Evolutionary conservation across 768 basidiomycete genomes (phyloP).

Genomic region (Pulveroboletus frians): DNA sequence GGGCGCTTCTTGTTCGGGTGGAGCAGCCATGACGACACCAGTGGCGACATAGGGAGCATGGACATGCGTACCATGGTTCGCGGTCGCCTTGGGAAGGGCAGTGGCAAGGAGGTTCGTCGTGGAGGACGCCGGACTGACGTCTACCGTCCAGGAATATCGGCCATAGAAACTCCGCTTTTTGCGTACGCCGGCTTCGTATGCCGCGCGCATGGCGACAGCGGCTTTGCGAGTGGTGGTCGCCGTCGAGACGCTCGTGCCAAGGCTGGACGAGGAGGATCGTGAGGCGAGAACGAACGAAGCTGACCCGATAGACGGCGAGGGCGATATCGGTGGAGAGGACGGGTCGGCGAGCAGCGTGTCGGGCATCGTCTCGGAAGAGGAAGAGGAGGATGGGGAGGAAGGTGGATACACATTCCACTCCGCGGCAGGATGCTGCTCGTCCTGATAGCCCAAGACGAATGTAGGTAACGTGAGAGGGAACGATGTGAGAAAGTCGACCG

Average conservation of each 20-base stretch:
- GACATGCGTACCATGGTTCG: slow-evolving; percentile 2
- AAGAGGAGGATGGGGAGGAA: slow-evolving; percentile 28
- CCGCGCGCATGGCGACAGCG: slow-evolving; percentile 27
- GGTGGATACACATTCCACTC: slow-evolving; percentile 28
- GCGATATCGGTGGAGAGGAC: slow-evolving; percentile 26
- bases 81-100: slow-evolving; percentile 19
- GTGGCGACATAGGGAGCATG: slow-evolving; percentile 6
- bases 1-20: not conserved
- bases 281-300: slow-evolving; percentile 23
- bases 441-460: slow-evolving; percentile 28
- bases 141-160: slow-evolving; percentile 27
- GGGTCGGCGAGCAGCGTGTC: slow-evolving; percentile 20
- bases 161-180: slow-evolving; percentile 31
- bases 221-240: slow-evolving; percentile 17
- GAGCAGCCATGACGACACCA: slow-evolving; percentile 5
- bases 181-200: slow-evolving; percentile 29
- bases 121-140: slow-evolving; percentile 23
- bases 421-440: slow-evolving; percentile 18
- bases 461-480: slow-evolving; percentile 55
- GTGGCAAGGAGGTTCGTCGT: slow-evolving; percentile 11
- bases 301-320: slow-evolving; percentile 26
- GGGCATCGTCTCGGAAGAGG: slow-evolving; percentile 26
- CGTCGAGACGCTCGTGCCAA: slow-evolving; percentile 11
- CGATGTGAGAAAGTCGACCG: slow-evolving; percentile 45
- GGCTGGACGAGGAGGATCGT: slow-evolving; percentile 29